A percentile compares a stretch with the other conserved stretches of the same genome.
phyloP scores from a whole-genome alignment of 306 rosid species.

The Quercus ilex region DNA sequence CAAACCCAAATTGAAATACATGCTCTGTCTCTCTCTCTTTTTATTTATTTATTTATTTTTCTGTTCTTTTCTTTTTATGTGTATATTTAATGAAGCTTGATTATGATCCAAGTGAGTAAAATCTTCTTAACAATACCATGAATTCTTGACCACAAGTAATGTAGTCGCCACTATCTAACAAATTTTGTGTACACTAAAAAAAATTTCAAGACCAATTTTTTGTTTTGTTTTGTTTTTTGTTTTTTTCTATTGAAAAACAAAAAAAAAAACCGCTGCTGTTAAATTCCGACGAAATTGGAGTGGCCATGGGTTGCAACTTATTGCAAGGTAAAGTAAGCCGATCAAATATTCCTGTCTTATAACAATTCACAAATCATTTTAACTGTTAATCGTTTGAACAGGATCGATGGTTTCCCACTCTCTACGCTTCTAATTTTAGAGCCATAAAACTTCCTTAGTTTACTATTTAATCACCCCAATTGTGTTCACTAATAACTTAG shows the following conservation, averaged over 20 bases:
- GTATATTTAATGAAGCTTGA: too few species aligned
- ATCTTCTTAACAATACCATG: too few species aligned
- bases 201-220: too few species aligned
- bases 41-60: too few species aligned
- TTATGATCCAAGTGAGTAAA: too few species aligned
- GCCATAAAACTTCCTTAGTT: background rate
- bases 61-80: too few species aligned
- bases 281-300: background rate
- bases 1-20: too few species aligned
- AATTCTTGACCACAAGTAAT: too few species aligned
- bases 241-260: background rate
- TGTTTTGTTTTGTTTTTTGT: too few species aligned
- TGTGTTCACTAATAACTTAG: background rate
- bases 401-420: conserved; percentile 25
- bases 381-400: background rate
- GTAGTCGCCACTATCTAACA: too few species aligned
- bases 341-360: background rate
- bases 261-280: background rate
- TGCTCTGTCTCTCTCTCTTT: too few species aligned
- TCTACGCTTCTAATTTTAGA: conserved; percentile 32
- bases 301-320: background rate
- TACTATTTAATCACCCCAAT: conserved; percentile 24
- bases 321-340: background rate
- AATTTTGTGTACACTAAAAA: too few species aligned
- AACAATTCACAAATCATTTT: background rate